A percentile compares a stretch with the other conserved stretches of the same genome.
phyloP scores from a whole-genome alignment of 352 stramenopile genomes.

The Lagenidium giganteum region DNA sequence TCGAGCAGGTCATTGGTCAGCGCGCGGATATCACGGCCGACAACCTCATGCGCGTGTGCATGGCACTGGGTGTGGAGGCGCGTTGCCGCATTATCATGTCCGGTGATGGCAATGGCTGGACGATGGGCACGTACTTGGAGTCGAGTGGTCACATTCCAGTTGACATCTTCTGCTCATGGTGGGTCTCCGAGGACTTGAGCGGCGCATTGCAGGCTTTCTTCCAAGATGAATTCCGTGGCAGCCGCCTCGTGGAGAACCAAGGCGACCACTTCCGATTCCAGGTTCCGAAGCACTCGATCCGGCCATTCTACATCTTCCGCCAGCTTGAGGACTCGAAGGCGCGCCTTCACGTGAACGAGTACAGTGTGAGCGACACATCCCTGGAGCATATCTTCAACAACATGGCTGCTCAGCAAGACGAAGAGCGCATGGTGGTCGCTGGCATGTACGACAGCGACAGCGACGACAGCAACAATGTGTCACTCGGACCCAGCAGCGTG shows the following conservation, averaged over 20 bases:
- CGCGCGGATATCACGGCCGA: conserved; percentile 13
- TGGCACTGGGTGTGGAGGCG: conserved; percentile 18
- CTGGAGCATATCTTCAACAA: conserved; percentile 91
- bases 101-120: conserved; percentile 30
- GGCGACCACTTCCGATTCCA: conserved; percentile 68
- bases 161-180: conserved; percentile 57
- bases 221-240: conserved; percentile 27
- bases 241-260: conserved; percentile 54
- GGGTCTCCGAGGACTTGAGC: conserved; percentile 37
- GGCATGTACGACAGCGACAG: conserved; percentile 22
- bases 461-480: background rate
- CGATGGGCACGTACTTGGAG: conserved; percentile 40
- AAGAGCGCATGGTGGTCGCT: conserved; percentile 34
- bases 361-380: conserved; percentile 85
- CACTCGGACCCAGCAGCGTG: conserved; percentile 22
- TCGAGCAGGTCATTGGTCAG: conserved; percentile 10
- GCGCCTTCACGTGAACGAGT: conserved; percentile 63
- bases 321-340: conserved; percentile 64
- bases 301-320: conserved; percentile 54
- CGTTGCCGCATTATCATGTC: conserved; percentile 29
- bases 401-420: conserved; percentile 78
- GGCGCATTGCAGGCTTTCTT: conserved; percentile 37
- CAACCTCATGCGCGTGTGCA: conserved; percentile 30
- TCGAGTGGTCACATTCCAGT: conserved; percentile 35
- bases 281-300: conserved; percentile 48